These are phyloP conservation scores for Casuarina glauca DNA, from an alignment of 306 rosid species.

Conservation along the genomic window DNA sequence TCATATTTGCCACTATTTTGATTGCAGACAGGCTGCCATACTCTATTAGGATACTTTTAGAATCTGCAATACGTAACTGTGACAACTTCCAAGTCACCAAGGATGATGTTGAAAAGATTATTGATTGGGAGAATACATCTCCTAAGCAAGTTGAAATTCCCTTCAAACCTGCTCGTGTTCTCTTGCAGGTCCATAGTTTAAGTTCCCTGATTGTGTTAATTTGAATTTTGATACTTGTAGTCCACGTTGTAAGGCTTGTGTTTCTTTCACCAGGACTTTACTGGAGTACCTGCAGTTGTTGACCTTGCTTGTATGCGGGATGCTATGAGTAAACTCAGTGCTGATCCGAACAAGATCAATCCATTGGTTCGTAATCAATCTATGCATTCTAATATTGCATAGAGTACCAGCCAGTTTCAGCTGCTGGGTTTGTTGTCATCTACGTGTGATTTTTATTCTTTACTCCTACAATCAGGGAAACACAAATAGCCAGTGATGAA, in stretches of 20 bases:
- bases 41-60: slow-evolving; percentile 33
- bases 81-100: slow-evolving; percentile 18
- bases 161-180: slow-evolving; percentile 21
- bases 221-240: neutral
- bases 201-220: neutral
- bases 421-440: neutral
- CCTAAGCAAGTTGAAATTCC: slow-evolving; percentile 22
- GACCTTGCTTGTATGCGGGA: slow-evolving; percentile 21
- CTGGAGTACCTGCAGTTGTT: slow-evolving; percentile 11
- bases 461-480: neutral
- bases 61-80: slow-evolving; percentile 26
- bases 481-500: neutral
- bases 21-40: slow-evolving; percentile 31
- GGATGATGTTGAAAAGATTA: slow-evolving; percentile 22
- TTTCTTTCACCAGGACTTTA: slow-evolving; percentile 14
- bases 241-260: neutral
- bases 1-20: neutral
- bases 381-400: neutral
- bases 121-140: slow-evolving; percentile 20
- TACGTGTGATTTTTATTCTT: neutral
- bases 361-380: neutral
- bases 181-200: slow-evolving; percentile 15
- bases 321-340: slow-evolving; percentile 5
- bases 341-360: slow-evolving; percentile 4
- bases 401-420: neutral